Evolutionary conservation across 495 filamentous ascomycete genomes (phyloP).

Genomic region (Tuber brumale): DNA sequence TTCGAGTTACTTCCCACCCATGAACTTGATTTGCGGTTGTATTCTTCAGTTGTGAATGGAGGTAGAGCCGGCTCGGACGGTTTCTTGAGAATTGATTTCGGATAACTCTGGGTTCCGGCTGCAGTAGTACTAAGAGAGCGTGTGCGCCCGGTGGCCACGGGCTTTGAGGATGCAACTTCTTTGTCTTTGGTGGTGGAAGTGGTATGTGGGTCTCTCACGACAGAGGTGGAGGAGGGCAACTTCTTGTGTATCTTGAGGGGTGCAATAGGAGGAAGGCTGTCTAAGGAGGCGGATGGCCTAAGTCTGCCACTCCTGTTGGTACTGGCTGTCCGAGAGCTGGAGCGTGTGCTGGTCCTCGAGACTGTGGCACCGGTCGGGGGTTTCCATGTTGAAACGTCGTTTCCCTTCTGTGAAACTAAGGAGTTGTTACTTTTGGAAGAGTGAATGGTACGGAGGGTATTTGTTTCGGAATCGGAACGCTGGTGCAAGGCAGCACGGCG

Average conservation of each 20-base stretch:
- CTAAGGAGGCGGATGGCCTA: constrained; percentile 25
- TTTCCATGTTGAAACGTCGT: constrained; percentile 33
- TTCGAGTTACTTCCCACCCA: constrained; percentile 27
- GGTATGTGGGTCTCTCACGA: constrained; percentile 18
- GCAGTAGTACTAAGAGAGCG: constrained; percentile 7
- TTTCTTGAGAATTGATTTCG: constrained; percentile 34
- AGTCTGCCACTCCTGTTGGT: constrained; percentile 19
- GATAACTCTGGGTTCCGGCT: constrained; percentile 23
- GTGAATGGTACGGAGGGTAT: constrained; percentile 31
- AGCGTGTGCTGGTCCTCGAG: constrained; percentile 35
- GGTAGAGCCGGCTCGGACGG: constrained; percentile 26
- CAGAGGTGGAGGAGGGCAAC: constrained; percentile 19
- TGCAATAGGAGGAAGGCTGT: constrained; percentile 38
- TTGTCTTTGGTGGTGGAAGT: not conserved
- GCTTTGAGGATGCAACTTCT: constrained; percentile 8
- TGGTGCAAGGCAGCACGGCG: constrained; percentile 37
- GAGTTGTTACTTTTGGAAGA: constrained; percentile 36
- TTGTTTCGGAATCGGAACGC: constrained; percentile 41
- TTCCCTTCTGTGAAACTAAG: constrained; percentile 35
- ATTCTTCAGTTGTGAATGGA: constrained; percentile 36
- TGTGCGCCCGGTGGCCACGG: constrained; percentile 9
- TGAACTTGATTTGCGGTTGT: constrained; percentile 37
- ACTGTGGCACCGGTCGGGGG: constrained; percentile 27
- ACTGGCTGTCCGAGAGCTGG: constrained; percentile 26
- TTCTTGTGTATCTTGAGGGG: constrained; percentile 40